phyloP scores from a whole-genome alignment of 2,329 filamentous ascomycete species.

The Trichoderma semiorbis region DNA sequence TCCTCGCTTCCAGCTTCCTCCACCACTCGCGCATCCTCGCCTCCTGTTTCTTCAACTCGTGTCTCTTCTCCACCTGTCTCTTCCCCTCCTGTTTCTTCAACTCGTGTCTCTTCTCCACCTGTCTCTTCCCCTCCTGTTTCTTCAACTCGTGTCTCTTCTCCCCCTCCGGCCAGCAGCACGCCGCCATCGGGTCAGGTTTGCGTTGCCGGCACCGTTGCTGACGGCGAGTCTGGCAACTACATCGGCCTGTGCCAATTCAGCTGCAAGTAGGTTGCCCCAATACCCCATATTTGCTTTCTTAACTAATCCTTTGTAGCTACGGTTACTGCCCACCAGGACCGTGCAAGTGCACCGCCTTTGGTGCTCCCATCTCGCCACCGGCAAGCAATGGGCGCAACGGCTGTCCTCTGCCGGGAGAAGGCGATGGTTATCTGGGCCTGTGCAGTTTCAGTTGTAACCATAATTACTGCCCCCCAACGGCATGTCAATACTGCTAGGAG shows the following conservation, averaged over 20 bases:
- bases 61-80: conserved; percentile 13
- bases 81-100: not conserved
- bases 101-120: conserved; percentile 27
- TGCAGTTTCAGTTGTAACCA: conserved; percentile 47
- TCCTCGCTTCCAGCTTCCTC: conserved; percentile 1
- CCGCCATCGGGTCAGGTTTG: conserved; percentile 21
- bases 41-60: conserved; percentile 10
- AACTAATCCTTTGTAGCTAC: conserved; percentile 15
- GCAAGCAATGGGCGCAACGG: conserved; percentile 29
- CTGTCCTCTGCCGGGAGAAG: conserved; percentile 32
- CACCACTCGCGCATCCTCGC: not conserved
- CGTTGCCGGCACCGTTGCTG: conserved; percentile 28
- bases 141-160: conserved; percentile 27
- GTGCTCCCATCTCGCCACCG: conserved; percentile 28
- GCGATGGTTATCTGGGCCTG: conserved; percentile 40
- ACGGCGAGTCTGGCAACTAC: conserved; percentile 32
- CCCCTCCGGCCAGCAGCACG: conserved; percentile 19
- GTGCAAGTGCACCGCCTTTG: conserved; percentile 34
- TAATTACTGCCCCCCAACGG: conserved; percentile 33
- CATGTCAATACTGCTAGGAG: conserved; percentile 24
- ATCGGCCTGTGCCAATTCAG: conserved; percentile 35
- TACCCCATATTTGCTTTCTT: not conserved
- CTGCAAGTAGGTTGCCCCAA: conserved; percentile 20
- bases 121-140: not conserved
- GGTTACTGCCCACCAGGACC: conserved; percentile 33